phyloP scores from a whole-genome alignment of 2,329 filamentous ascomycete species.

The Fusarium secorum region DNA sequence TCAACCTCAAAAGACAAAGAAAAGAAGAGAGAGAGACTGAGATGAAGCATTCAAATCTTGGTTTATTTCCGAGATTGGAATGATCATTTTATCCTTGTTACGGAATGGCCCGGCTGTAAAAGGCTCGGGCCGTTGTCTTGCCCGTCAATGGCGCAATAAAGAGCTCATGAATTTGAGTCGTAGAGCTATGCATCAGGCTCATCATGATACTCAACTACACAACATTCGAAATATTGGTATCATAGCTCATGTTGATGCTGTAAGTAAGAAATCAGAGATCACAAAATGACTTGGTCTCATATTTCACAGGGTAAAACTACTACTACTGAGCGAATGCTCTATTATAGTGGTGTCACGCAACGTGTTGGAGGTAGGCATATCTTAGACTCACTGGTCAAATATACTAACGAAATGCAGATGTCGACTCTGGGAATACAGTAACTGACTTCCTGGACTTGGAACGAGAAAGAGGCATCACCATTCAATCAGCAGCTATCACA shows the following conservation, averaged over 20 bases:
- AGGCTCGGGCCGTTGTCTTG: constrained; percentile 32
- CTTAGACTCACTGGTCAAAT: background rate
- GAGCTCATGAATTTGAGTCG: constrained; percentile 17
- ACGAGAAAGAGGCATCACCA: constrained; percentile 91
- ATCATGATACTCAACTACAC: constrained; percentile 42
- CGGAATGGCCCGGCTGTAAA: constrained; percentile 31
- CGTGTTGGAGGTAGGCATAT: constrained; percentile 72
- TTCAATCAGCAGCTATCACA: constrained; percentile 95
- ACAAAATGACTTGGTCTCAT: background rate
- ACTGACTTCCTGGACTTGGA: constrained; percentile 97
- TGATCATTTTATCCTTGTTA: constrained; percentile 38
- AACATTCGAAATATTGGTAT: constrained; percentile 95
- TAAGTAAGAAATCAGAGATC: constrained; percentile 44
- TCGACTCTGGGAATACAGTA: constrained; percentile 95
- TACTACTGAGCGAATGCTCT: constrained; percentile 98
- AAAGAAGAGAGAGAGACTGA: constrained; percentile 11
- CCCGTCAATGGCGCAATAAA: constrained; percentile 35
- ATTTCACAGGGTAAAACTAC: constrained; percentile 83
- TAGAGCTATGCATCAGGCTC: constrained; percentile 30
- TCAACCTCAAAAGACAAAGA: constrained; percentile 16
- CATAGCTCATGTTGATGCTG: constrained; percentile 96
- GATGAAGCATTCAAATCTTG: constrained; percentile 21
- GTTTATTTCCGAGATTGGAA: constrained; percentile 18
- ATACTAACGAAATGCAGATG: constrained; percentile 62
- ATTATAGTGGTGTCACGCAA: constrained; percentile 89